Evolutionary conservation across 2,329 filamentous ascomycete species (phyloP).

Genomic region (Epichloe festucae): DNA sequence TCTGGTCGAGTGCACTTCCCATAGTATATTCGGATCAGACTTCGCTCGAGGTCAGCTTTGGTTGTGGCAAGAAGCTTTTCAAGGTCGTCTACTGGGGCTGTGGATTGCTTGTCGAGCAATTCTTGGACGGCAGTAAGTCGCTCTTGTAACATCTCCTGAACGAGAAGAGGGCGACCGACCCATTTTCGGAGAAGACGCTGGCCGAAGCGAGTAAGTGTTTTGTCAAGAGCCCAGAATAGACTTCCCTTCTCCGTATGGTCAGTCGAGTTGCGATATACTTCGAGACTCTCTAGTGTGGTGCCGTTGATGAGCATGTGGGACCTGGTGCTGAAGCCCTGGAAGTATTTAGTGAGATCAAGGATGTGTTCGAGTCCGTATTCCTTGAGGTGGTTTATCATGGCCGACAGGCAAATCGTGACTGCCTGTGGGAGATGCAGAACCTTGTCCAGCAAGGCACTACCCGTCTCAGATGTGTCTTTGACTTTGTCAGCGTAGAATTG

Average conservation of each 20-base stretch:
- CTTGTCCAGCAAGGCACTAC: slow-evolving; percentile 63
- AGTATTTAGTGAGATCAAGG: slow-evolving; percentile 92
- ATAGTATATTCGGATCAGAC: slow-evolving; percentile 91
- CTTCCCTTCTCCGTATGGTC: slow-evolving; percentile 77
- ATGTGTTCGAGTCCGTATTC: slow-evolving; percentile 93
- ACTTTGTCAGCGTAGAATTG: slow-evolving; percentile 85
- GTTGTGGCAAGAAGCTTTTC: slow-evolving; percentile 57
- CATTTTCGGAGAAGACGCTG: slow-evolving; percentile 82
- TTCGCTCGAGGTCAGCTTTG: slow-evolving; percentile 79
- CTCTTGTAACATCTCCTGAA: slow-evolving; percentile 60
- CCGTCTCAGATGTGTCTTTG: slow-evolving; percentile 44
- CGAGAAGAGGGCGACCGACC: slow-evolving; percentile 81
- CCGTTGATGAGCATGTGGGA: slow-evolving; percentile 95
- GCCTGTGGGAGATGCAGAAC: slow-evolving; percentile 74
- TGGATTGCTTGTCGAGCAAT: slow-evolving; percentile 55
- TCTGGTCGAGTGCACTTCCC: slow-evolving; percentile 88
- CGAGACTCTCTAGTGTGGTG: slow-evolving; percentile 83
- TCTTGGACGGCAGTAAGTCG: slow-evolving; percentile 80
- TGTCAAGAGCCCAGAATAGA: slow-evolving; percentile 89
- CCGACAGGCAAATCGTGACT: slow-evolving; percentile 83
- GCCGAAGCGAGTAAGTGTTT: slow-evolving; percentile 81
- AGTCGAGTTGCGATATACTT: slow-evolving; percentile 91
- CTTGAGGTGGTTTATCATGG: slow-evolving; percentile 86
- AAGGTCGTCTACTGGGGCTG: slow-evolving; percentile 57
- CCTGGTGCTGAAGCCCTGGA: slow-evolving; percentile 84